A percentile compares a stretch with the other conserved stretches of the same genome.
These are phyloP conservation scores for Rhododendron williamsianum DNA, from an alignment of 148 eudicot species.

Conservation along the genomic window DNA sequence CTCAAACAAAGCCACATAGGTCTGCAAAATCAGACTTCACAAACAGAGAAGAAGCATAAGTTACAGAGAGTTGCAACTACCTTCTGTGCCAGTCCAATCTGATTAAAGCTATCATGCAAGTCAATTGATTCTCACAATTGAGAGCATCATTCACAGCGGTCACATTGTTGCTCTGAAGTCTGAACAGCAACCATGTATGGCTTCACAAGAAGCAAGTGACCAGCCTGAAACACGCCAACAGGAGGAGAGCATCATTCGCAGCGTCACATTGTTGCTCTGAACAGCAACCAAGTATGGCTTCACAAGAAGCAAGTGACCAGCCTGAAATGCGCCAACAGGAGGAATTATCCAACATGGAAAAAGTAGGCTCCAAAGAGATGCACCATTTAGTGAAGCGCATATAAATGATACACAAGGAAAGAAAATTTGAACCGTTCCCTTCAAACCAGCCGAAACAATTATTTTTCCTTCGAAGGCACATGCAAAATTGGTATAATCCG, in stretches of 20 bases:
- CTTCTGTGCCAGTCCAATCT: constrained; percentile 98
- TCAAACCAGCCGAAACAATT: background rate
- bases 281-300: constrained; percentile 98
- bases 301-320: constrained; percentile 88
- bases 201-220: constrained; percentile 88
- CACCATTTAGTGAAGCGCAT: background rate
- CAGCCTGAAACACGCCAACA: constrained; percentile 45
- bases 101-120: constrained; percentile 91
- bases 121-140: constrained; percentile 74
- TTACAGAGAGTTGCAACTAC: constrained; percentile 19
- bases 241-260: constrained; percentile 73
- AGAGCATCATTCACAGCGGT: constrained; percentile 93
- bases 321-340: constrained; percentile 32
- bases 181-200: constrained; percentile 98
- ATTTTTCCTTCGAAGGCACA: too few species aligned
- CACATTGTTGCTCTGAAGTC: constrained; percentile 94
- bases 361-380: background rate
- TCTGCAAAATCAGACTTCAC: too few species aligned
- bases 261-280: constrained; percentile 94
- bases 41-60: too few species aligned
- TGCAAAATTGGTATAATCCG: background rate
- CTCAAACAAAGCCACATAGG: too few species aligned
- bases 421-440: background rate
- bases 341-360: background rate
- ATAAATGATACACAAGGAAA: background rate